phyloP scores from a whole-genome alignment of 257 asterid genomes.

The Cordia subcordata region DNA sequence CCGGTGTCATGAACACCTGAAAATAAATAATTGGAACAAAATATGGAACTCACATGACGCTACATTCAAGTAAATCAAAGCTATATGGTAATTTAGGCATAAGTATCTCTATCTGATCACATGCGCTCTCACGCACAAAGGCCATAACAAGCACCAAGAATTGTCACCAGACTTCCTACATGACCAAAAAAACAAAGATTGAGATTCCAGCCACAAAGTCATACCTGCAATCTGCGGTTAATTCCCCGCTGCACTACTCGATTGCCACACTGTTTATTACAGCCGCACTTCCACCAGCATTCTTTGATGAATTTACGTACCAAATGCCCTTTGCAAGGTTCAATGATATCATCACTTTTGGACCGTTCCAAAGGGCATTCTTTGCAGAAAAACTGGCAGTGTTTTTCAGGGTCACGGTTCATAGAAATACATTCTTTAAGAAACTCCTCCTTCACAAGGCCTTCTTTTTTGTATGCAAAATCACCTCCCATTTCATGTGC shows the following conservation, averaged over 20 bases:
- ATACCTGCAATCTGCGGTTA: slow-evolving; percentile 68
- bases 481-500: slow-evolving; percentile 70
- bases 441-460: slow-evolving; percentile 69
- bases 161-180: not conserved
- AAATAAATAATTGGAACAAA: slow-evolving; percentile 12
- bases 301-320: slow-evolving; percentile 78
- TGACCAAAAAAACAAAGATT: not conserved
- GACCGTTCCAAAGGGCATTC: slow-evolving; percentile 87
- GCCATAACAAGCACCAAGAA: not conserved
- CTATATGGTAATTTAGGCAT: no score
- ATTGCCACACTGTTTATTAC: slow-evolving; percentile 77
- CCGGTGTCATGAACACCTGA: slow-evolving; percentile 83
- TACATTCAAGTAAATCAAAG: not conserved
- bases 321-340: slow-evolving; percentile 91
- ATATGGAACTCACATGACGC: not conserved
- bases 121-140: not conserved
- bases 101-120: not conserved
- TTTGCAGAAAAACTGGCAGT: slow-evolving; percentile 57
- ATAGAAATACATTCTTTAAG: slow-evolving; percentile 70
- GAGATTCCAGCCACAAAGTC: not conserved
- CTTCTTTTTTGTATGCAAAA: slow-evolving; percentile 78
- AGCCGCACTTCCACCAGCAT: slow-evolving; percentile 97
- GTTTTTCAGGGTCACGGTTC: slow-evolving; percentile 69
- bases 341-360: slow-evolving; percentile 43
- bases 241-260: slow-evolving; percentile 97